These are phyloP conservation scores for Sergeia podlipaevii DNA, from an alignment of 208 protist species.

Conservation along the genomic window DNA sequence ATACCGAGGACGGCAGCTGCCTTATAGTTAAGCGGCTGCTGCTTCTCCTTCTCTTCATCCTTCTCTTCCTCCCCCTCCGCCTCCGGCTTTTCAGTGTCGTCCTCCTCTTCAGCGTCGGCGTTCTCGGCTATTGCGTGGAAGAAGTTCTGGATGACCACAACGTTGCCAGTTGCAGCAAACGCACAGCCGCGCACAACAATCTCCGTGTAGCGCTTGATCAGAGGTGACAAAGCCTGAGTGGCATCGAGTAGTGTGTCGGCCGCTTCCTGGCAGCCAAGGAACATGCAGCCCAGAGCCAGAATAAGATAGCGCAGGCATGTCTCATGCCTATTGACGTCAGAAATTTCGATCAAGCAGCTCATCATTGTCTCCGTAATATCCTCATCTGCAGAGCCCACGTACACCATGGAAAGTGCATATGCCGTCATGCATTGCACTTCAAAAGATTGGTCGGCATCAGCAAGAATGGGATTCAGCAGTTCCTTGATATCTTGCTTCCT, in stretches of 20 bases:
- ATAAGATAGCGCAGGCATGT: conserved; percentile 89
- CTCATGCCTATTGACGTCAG: conserved; percentile 55
- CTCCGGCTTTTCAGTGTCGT: conserved; percentile 27
- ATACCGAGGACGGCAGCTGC: conserved; percentile 97
- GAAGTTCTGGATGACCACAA: conserved; percentile 97
- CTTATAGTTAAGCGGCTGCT: conserved; percentile 73
- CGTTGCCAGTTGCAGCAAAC: conserved; percentile 98
- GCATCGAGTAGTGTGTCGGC: conserved; percentile 94
- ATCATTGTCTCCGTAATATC: conserved; percentile 94
- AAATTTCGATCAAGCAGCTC: conserved; percentile 89
- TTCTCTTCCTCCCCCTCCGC: conserved; percentile 6
- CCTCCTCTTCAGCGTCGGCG: conserved; percentile 44
- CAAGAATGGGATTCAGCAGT: conserved; percentile 92
- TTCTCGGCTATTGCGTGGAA: conserved; percentile 95
- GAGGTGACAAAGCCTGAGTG: conserved; percentile 64
- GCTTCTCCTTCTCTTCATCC: conserved; percentile 23
- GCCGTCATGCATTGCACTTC: conserved; percentile 93
- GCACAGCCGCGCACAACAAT: conserved; percentile 96
- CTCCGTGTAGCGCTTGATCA: conserved; percentile 87
- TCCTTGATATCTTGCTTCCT: conserved; percentile 94
- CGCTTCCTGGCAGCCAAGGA: conserved; percentile 92
- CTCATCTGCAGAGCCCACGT: conserved; percentile 94
- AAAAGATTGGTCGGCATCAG: conserved; percentile 88
- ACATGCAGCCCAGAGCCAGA: conserved; percentile 95
- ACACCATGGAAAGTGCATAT: conserved; percentile 96